These are phyloP conservation scores for Rhynchospora pubera DNA, from an alignment of 176 grass and related monocot genomes.

Conservation along the genomic window DNA sequence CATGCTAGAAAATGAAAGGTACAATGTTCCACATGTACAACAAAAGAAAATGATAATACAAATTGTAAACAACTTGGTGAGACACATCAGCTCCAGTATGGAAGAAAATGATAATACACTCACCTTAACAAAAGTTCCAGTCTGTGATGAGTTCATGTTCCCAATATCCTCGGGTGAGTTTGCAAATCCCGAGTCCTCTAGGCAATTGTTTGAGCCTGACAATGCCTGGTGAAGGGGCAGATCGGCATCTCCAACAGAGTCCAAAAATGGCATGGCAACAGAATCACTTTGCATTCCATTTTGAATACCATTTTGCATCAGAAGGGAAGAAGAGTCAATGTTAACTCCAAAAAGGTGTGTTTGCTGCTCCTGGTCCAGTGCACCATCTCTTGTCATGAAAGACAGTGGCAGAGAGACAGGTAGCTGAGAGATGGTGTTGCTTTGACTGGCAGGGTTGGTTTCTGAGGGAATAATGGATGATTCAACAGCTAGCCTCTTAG, in stretches of 20 bases:
- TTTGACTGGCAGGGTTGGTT: constrained; percentile 20
- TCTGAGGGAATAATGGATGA: constrained; percentile 33
- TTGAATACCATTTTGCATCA: constrained; percentile 43
- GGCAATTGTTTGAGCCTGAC: constrained; percentile 39
- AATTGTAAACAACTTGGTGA: neutral
- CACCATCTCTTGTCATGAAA: constrained; percentile 36
- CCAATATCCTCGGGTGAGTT: constrained; percentile 49
- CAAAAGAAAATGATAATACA: neutral
- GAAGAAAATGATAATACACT: constrained; percentile 3
- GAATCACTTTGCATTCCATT: constrained; percentile 32
- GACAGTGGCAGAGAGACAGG: constrained; percentile 35
- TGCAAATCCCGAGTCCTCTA: constrained; percentile 57
- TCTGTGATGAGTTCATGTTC: constrained; percentile 47
- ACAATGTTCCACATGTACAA: neutral
- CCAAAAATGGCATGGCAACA: constrained; percentile 58
- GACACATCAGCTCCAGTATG: neutral
- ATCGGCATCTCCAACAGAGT: constrained; percentile 41
- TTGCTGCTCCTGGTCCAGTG: constrained; percentile 41
- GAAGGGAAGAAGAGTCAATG: constrained; percentile 54
- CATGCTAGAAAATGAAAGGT: neutral
- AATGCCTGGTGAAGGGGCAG: constrained; percentile 49
- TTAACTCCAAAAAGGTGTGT: constrained; percentile 39
- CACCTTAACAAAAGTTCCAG: constrained; percentile 95
- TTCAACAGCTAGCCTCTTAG: constrained; percentile 65
- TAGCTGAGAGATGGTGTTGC: constrained; percentile 36